phyloP scores from a whole-genome alignment of 352 stramenopile species.

The Phytophthora aleatoria region DNA sequence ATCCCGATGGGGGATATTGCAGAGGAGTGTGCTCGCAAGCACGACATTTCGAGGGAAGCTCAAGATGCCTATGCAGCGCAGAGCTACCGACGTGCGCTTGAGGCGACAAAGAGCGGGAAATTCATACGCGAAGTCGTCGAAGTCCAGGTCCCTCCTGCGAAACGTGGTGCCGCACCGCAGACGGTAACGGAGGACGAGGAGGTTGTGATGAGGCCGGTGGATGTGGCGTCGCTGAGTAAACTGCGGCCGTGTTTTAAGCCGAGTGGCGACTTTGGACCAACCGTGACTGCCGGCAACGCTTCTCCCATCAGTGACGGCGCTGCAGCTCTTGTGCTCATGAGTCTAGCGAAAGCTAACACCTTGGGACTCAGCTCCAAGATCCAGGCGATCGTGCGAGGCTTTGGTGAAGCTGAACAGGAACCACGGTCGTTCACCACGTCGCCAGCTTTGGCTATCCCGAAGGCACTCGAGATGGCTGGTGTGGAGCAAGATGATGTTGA shows the following conservation, averaged over 20 bases:
- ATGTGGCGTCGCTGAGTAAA: conserved; percentile 83
- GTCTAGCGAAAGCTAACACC: conserved; percentile 64
- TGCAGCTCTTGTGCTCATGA: conserved; percentile 94
- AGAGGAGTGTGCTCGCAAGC: conserved; percentile 90
- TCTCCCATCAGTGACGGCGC: conserved; percentile 96
- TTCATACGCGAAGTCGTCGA: conserved; percentile 84
- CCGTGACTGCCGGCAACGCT: conserved; percentile 95
- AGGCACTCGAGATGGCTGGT: conserved; percentile 78
- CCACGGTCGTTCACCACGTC: conserved; percentile 94
- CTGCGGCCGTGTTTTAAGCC: conserved; percentile 92
- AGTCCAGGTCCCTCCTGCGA: conserved; percentile 69
- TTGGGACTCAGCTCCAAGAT: conserved; percentile 61
- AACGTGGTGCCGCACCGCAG: conserved; percentile 30
- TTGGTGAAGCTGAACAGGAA: conserved; percentile 76
- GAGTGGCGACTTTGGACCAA: conserved; percentile 71
- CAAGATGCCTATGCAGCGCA: conserved; percentile 94
- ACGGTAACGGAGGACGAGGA: conserved; percentile 90
- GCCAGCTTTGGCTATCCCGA: conserved; percentile 91
- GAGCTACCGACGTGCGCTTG: conserved; percentile 88
- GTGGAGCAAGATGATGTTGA: conserved; percentile 90
- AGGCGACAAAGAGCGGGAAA: conserved; percentile 59
- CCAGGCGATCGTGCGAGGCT: conserved; percentile 70
- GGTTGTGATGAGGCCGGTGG: conserved; percentile 71
- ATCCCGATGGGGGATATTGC: conserved; percentile 95
- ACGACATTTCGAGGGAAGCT: conserved; percentile 87